Conservation (phyloP, 202 grass and related monocot genomes). For the Brachypodium distachyon region DNA sequence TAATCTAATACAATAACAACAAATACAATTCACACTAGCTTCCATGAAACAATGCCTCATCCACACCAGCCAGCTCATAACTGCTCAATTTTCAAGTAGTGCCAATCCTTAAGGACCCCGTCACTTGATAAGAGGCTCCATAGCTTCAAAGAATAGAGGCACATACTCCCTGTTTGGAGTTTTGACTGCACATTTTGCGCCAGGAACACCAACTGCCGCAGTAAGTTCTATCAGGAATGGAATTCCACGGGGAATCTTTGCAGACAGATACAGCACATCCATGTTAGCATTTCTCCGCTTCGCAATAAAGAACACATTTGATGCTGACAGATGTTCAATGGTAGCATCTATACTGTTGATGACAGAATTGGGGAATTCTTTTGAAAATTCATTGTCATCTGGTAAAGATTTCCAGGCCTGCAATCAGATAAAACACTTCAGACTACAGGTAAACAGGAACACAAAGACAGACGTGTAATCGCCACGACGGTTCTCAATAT, state of each 20-base stretch:
- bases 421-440: constrained; percentile 11
- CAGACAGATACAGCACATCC: constrained; percentile 78
- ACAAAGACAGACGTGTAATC: neutral
- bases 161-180: constrained; percentile 75
- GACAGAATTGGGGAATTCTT: constrained; percentile 58
- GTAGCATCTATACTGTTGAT: constrained; percentile 79
- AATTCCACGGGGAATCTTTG: constrained; percentile 64
- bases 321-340: constrained; percentile 57
- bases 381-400: constrained; percentile 73
- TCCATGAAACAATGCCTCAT: constrained; percentile 7
- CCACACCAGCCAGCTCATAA: constrained; percentile 1
- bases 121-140: constrained; percentile 81
- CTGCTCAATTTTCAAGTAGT: constrained; percentile 2
- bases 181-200: constrained; percentile 88
- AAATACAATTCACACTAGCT: constrained; percentile 31
- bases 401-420: constrained; percentile 97
- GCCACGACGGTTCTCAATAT: neutral
- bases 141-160: constrained; percentile 81
- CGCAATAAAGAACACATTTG: constrained; percentile 92
- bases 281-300: constrained; percentile 89
- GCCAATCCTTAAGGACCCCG: neutral
- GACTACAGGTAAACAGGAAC: neutral
- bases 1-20: constrained; percentile 37
- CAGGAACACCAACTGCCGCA: constrained; percentile 49
- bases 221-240: constrained; percentile 92